Base-by-base conservation (phyloP, 495 filamentous ascomycete species). In the Baudoinia panamericana region DNA sequence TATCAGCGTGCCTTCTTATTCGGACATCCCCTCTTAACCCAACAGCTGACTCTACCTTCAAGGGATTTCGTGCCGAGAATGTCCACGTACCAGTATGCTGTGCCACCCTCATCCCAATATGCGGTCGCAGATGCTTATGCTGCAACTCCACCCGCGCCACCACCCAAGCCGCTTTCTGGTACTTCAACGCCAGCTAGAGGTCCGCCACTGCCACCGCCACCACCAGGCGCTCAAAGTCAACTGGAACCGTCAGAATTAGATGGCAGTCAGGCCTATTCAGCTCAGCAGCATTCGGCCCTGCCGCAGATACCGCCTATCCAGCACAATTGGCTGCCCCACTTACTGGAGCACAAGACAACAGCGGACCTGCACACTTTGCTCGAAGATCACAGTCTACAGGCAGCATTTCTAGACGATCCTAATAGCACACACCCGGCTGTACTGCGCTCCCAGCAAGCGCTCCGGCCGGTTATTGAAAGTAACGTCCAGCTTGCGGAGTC, bases 401-500 rank as follows among this genome's bases (percentile, higher is more conserved):
- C 40, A 17, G 57, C 61, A 16, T 55, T 64, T 19, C 27, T 63
- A 41, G 41, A 73, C 64, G 69, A 70, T 39, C 75, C 76, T 26
- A 61, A 71, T 8, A 77, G 80, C 37, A 69, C 75, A 21, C 71
- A 78, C 66, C 73, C 76, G n/a, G 80, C 67, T 47, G 69, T 71
- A 4, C 50, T 57, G 8, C 58, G 65, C 21, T 72, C 66, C 42
- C 72, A 65, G 49, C 72, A 57, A 46, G 66, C 63, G 37, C 69
- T 84, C 2, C 60, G 64, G 23, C 48, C 64, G 36, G 74, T 83
- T 38, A 73, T 94, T 0, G 61, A 71, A 37, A 67, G 70, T 10
- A 87, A 87, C 55, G 56, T 82, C 7, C 60, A 73, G n/a, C 73
- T 78, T 11, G 71, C 83, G 13, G 63, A 73, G 29, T 69, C 71